Evolutionary conservation across 2,329 filamentous ascomycete genomes (phyloP), one percentile per base, ranked within the genome.

Genomic region (Orbilia oligospora): DNA sequence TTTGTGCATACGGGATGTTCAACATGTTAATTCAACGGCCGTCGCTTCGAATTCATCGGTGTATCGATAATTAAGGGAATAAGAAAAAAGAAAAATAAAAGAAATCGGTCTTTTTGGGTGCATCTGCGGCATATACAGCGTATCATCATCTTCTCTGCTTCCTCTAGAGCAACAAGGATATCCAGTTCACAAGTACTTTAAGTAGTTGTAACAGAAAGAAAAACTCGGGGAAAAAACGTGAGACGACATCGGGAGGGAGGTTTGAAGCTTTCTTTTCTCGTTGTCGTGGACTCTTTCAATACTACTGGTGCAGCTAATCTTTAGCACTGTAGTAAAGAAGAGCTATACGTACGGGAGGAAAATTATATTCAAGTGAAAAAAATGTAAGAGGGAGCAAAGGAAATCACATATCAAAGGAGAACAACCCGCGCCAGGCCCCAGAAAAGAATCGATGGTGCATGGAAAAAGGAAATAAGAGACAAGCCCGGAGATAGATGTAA

Each of bases 351-450:
- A 69, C 65, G 55, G 66, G 56, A 41, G 38, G 56, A 48, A 73
- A 56, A 72, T 73, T 72, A 73, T 73, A 70, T 79, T 73, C 56
- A 73, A 30, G 51, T 72, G 64, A 69, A 79, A 56, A 30, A 80
- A 49, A 58, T 49, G 18, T 22, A 65, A 64, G 58, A 69, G 69
- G 58, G 64, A 76, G 56, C 66, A 76, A 80, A 75, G 76, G 76
- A 73, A 68, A 71, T 51, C 56, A 63, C 53, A 71, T 22, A 71
- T 63, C 38, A 68, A 69, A 80, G 82, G 36, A 80, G 78, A 64
- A 76, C 80, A 80, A 80, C 72, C 76, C 75, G 80, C 70, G 68
- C 76, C 80, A 82, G 80, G 81, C 82, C 83, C 83, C 80, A 80
- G 82, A 81, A 80, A 77, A 80, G 80, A 78, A 80, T 79, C 76